phyloP scores from a whole-genome alignment of 495 filamentous ascomycete genomes.

The Talaromyces liani region DNA sequence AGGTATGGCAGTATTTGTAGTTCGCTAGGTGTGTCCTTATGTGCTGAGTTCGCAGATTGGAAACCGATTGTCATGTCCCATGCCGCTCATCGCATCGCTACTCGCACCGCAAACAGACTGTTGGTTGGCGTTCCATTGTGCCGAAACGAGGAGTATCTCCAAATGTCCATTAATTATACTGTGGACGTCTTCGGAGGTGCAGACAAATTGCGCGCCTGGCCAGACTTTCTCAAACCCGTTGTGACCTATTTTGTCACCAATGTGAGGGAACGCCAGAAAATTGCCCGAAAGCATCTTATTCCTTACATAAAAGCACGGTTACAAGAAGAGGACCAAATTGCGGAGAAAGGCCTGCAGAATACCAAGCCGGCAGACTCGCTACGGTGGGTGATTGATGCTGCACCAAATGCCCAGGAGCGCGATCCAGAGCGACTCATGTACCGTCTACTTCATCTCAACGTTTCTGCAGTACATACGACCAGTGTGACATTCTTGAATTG shows the following conservation, averaged over 20 bases:
- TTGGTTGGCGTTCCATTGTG: slow-evolving; percentile 4
- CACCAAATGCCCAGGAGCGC: not conserved
- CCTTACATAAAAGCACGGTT: not conserved
- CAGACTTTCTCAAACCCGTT: slow-evolving; percentile 16
- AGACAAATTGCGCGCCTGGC: slow-evolving; percentile 24
- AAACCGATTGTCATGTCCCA: too few relatives aligned
- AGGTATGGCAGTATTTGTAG: too few relatives aligned
- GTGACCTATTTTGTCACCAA: not conserved
- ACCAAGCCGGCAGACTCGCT: not conserved
- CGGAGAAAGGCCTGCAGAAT: not conserved
- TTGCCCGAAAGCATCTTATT: not conserved
- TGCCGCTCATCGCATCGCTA: not conserved
- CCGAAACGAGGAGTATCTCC: slow-evolving; percentile 8
- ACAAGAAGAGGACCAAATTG: not conserved
- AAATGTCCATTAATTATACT: slow-evolving; percentile 1
- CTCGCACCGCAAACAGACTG: not conserved
- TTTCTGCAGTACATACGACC: slow-evolving; percentile 4
- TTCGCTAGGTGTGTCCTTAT: too few relatives aligned
- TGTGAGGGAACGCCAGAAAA: not conserved
- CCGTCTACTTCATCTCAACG: slow-evolving; percentile 4
- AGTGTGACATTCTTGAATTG: not conserved
- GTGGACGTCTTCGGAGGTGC: slow-evolving; percentile 17
- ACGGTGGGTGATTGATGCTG: not conserved
- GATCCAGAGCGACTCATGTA: slow-evolving; percentile 1
- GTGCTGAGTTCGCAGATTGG: too few relatives aligned